Conservation (phyloP, 352 stramenopile genomes). For the Phytopythium sindhum region DNA sequence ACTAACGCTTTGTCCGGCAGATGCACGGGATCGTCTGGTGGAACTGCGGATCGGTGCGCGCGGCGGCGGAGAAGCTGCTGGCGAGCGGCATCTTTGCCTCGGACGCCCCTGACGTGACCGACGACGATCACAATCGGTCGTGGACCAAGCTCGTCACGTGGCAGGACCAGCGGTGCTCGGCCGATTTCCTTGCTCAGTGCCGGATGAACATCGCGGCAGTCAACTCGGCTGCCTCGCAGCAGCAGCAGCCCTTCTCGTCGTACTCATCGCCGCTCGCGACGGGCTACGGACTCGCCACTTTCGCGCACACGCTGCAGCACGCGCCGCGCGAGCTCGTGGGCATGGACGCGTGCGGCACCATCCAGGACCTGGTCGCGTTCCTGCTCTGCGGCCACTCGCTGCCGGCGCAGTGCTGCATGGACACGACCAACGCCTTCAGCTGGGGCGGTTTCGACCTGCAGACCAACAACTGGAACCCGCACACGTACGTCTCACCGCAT, state of each 20-base stretch:
- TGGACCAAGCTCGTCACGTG: slow-evolving; percentile 77
- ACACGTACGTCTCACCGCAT: slow-evolving; percentile 16
- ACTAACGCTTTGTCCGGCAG: slow-evolving; percentile 16
- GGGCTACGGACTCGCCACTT: slow-evolving; percentile 73
- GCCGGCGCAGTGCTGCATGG: slow-evolving; percentile 44
- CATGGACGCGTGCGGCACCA: slow-evolving; percentile 76
- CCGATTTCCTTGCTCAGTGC: slow-evolving; percentile 43
- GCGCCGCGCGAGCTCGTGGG: slow-evolving; percentile 26
- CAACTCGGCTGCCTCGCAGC: background rate
- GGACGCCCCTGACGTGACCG: slow-evolving; percentile 2
- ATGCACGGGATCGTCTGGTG: slow-evolving; percentile 89
- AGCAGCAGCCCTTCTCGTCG: background rate
- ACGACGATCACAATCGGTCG: slow-evolving; percentile 12
- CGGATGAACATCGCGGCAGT: slow-evolving; percentile 14
- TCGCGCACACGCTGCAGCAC: slow-evolving; percentile 45
- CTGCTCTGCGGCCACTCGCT: slow-evolving; percentile 53
- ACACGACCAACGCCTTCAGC: slow-evolving; percentile 72
- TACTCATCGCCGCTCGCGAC: slow-evolving; percentile 36
- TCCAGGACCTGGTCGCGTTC: slow-evolving; percentile 78
- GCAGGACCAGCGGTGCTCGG: slow-evolving; percentile 75
- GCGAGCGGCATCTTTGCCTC: background rate
- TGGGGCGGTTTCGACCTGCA: slow-evolving; percentile 62
- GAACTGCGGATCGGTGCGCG: slow-evolving; percentile 38
- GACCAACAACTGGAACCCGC: slow-evolving; percentile 39
- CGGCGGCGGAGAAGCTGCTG: slow-evolving; percentile 26